phyloP scores from a whole-genome alignment of 331 rosid genomes.

The Dryas integrifolia region DNA sequence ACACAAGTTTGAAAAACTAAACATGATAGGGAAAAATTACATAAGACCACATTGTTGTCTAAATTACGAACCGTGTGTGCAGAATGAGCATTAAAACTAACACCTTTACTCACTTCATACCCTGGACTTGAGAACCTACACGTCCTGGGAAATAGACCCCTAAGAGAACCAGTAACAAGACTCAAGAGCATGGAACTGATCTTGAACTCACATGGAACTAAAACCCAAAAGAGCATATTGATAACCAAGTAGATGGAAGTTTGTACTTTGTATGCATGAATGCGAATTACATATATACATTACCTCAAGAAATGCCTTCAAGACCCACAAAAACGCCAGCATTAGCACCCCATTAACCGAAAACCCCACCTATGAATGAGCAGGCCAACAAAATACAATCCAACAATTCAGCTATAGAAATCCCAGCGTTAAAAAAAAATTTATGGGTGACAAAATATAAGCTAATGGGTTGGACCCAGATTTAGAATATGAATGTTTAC shows the following conservation, averaged over 20 bases:
- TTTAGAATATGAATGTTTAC: constrained; percentile 26
- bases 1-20: not conserved
- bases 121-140: not conserved
- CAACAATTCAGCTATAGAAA: not conserved
- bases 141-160: not conserved
- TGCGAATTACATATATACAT: not conserved
- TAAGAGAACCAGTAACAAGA: not conserved
- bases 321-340: constrained; percentile 65
- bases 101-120: not conserved
- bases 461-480: not conserved
- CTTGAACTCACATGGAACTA: not conserved
- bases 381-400: not conserved
- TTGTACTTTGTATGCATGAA: not conserved
- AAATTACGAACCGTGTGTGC: not conserved
- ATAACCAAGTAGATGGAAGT: not conserved
- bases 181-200: not conserved
- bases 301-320: constrained; percentile 89
- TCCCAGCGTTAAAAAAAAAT: not conserved
- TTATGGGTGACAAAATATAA: not conserved
- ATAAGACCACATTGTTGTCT: not conserved
- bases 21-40: not conserved
- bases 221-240: not conserved
- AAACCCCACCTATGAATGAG: constrained; percentile 53
- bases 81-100: not conserved
- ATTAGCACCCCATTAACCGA: constrained; percentile 70